Base-by-base conservation (phyloP, 2,329 filamentous ascomycete species). In the Talaromyces sp. region DNA sequence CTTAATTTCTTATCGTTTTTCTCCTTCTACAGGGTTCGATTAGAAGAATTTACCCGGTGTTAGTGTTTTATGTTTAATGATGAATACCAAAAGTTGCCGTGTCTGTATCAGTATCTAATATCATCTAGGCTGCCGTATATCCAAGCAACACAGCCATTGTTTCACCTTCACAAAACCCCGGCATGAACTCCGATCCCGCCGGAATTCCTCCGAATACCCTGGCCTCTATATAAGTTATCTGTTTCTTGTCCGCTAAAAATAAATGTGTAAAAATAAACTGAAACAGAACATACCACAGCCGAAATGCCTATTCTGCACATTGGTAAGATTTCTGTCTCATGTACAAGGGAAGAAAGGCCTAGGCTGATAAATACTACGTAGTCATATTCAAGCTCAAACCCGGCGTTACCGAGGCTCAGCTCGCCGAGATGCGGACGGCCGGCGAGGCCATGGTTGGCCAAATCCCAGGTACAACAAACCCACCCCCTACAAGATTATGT, bases 131-230 rank as follows among this genome's bases (percentile, higher is more conserved):
- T 39, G 6, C 17, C 15, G 2, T n/a, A n/a, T 39, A 39, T 39
- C 17, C 15, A n/a, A n/a, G 33, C n/a, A 17, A n/a, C 17, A 39
- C 36, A n/a, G 5, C 4, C 17, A 39, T n/a, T n/a, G 36, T 39
- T 39, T 39, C 36, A 9, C 17, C 8, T 39, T 8, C 15, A 15
- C 15, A 17, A 15, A 2, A 63, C 65, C 65, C 47, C 66, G 67
- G 58, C 61, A 51, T 19, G 67, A 70, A 57, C 60, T 67, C 36
- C 58, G 58, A 10, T 70, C 70, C 57, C 70, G 69, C 53, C 60
- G 68, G 28, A 69, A 70, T 59, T 70, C 68, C 64, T 68, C 69
- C 44, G 68, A 67, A 3, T 68, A 70, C 53, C 57, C 70, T 68
- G 55, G 68, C 70, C 58, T 69, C 2, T 39, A n/a, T 39, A n/a